A percentile compares a stretch with the other conserved stretches of the same genome.
phyloP scores from a whole-genome alignment of 371 early-diverging fungal species.

The Actinomortierella ambigua region DNA sequence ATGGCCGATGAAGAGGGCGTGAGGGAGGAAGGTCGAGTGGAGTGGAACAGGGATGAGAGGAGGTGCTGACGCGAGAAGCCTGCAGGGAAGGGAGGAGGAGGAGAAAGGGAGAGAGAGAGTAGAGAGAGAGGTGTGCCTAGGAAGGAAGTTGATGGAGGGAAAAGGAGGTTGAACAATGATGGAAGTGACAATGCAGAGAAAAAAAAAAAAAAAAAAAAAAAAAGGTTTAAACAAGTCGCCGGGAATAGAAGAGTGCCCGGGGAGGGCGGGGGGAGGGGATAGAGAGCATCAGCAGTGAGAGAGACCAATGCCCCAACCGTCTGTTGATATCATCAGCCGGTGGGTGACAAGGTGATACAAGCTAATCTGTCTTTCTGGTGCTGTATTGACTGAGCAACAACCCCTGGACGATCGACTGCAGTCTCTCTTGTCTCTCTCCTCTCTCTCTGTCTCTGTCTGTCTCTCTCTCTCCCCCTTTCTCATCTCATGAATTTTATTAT shows the following conservation, averaged over 20 bases:
- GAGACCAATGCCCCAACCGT: background rate
- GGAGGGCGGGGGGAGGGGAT: background rate
- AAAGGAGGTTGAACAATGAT: background rate
- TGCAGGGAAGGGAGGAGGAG: background rate
- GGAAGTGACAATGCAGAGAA: background rate
- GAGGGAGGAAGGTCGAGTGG: background rate
- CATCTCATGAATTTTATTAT: no score
- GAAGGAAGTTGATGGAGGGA: background rate
- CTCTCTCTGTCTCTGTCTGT: no score
- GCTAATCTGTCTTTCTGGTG: background rate
- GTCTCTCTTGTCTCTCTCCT: no score
- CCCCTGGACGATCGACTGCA: background rate
- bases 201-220: background rate
- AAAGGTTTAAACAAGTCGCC: background rate
- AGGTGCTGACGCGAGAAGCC: background rate
- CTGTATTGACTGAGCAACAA: background rate
- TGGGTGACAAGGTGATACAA: background rate
- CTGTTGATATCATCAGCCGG: background rate
- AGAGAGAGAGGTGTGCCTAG: background rate
- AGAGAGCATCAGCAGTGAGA: no score
- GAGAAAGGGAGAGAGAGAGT: background rate
- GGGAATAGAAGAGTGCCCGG: background rate
- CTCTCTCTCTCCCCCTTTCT: no score
- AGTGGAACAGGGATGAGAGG: background rate
- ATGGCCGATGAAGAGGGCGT: constrained; percentile 10